phyloP scores from a whole-genome alignment of 2,329 filamentous ascomycete species.

The Hypoxylon sp. region DNA sequence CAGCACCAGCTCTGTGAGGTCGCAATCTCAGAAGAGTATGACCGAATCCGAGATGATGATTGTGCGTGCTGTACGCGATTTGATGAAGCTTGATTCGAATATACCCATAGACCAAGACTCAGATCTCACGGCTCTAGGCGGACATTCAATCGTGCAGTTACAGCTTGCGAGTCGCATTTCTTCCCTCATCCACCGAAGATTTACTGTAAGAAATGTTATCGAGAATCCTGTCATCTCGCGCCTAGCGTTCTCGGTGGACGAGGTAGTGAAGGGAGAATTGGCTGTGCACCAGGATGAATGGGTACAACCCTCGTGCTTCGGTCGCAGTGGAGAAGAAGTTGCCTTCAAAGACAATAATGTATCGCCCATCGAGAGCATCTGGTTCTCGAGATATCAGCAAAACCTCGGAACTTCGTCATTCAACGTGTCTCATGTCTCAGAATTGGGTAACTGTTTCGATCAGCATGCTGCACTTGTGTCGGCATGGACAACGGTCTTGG shows the following conservation, averaged over 20 bases:
- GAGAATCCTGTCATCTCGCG: constrained; percentile 6
- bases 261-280: neutral
- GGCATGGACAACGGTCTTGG: constrained; percentile 1
- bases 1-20: neutral
- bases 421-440: neutral
- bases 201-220: neutral
- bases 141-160: neutral
- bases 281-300: too few relatives aligned
- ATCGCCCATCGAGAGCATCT: neutral
- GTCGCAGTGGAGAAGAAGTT: too few relatives aligned
- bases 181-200: neutral
- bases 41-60: neutral
- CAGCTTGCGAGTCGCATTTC: constrained; percentile 1
- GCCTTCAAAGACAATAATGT: neutral
- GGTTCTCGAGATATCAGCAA: constrained; percentile 3
- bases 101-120: neutral
- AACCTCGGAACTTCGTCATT: constrained; percentile 5
- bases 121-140: neutral
- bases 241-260: neutral
- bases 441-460: neutral
- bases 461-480: neutral
- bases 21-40: neutral
- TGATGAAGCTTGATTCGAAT: neutral
- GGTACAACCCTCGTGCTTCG: neutral
- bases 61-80: neutral